Evolutionary conservation across 2,329 filamentous ascomycete species (phyloP).

Genomic region (Xylaria sp.): DNA sequence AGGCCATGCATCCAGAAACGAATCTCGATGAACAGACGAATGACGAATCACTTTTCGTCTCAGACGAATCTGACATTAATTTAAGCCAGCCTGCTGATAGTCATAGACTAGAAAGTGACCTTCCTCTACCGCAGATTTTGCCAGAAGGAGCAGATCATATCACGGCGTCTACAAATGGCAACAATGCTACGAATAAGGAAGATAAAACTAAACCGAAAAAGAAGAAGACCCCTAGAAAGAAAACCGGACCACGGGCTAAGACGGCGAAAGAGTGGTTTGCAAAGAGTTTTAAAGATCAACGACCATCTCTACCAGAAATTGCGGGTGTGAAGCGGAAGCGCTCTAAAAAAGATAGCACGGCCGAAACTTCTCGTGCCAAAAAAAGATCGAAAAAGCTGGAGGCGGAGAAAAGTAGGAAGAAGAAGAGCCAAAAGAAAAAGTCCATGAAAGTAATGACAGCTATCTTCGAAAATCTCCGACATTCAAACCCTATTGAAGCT

Average conservation of each 20-base stretch:
- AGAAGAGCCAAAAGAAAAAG: background rate
- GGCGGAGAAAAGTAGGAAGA: background rate
- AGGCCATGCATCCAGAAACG: background rate
- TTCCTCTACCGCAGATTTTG: background rate
- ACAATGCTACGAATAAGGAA: background rate
- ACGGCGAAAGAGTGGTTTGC: slow-evolving; percentile 18
- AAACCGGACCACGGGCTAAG: slow-evolving; percentile 6
- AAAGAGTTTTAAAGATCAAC: background rate
- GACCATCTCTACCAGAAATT: background rate
- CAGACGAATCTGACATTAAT: background rate
- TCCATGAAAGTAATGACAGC: background rate
- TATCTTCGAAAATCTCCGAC: slow-evolving; percentile 1
- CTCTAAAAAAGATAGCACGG: background rate
- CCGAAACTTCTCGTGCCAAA: background rate
- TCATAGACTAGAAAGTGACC: background rate
- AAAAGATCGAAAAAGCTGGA: background rate
- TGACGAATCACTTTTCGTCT: slow-evolving; percentile 1
- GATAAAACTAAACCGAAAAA: background rate
- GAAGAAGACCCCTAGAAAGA: background rate
- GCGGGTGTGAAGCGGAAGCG: slow-evolving; percentile 11
- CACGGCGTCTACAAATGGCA: background rate
- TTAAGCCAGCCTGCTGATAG: background rate
- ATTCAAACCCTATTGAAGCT: slow-evolving; percentile 14
- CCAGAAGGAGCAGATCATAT: background rate
- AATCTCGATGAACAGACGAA: background rate